Evolutionary conservation across 2,329 filamentous ascomycete species (phyloP).

Genomic region (Ascomycota sp.): DNA sequence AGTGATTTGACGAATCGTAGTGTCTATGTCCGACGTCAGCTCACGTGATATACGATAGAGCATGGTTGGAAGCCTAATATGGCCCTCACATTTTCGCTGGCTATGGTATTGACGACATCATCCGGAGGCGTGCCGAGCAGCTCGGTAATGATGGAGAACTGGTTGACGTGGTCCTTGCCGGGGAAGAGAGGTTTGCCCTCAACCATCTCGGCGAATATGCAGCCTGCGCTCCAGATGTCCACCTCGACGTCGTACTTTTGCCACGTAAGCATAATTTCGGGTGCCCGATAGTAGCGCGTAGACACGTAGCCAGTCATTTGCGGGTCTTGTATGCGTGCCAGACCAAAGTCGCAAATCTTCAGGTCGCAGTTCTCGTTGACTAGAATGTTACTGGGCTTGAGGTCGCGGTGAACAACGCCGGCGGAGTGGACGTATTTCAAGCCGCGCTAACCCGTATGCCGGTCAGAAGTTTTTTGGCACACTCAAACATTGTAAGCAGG

Average conservation of each 20-base stretch:
- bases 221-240: slow-evolving; percentile 97
- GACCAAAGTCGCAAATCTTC: slow-evolving; percentile 97
- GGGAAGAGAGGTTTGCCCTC: slow-evolving; percentile 97
- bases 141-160: slow-evolving; percentile 98
- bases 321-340: slow-evolving; percentile 93
- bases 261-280: slow-evolving; percentile 99
- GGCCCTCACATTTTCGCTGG: slow-evolving; percentile 90
- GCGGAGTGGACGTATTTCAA: slow-evolving; percentile 98
- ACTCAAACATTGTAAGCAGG: too few species aligned
- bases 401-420: slow-evolving; percentile 88
- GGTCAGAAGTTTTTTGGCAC: too few species aligned
- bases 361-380: slow-evolving; percentile 99
- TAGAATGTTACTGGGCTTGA: slow-evolving; percentile 97
- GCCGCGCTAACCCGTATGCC: slow-evolving; percentile 44
- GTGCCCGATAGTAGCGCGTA: slow-evolving; percentile 93
- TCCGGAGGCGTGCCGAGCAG: slow-evolving; percentile 88
- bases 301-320: slow-evolving; percentile 99
- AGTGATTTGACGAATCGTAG: slow-evolving; percentile 93
- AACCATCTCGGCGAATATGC: slow-evolving; percentile 98
- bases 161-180: slow-evolving; percentile 97
- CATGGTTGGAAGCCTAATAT: too few species aligned
- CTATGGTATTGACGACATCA: slow-evolving; percentile 96
- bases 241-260: slow-evolving; percentile 99
- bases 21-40: slow-evolving; percentile 35
- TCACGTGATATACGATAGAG: too few species aligned